Base-by-base conservation (phyloP, 164 flowering plant species). In the Kalanchoe fedtschenkoi region DNA sequence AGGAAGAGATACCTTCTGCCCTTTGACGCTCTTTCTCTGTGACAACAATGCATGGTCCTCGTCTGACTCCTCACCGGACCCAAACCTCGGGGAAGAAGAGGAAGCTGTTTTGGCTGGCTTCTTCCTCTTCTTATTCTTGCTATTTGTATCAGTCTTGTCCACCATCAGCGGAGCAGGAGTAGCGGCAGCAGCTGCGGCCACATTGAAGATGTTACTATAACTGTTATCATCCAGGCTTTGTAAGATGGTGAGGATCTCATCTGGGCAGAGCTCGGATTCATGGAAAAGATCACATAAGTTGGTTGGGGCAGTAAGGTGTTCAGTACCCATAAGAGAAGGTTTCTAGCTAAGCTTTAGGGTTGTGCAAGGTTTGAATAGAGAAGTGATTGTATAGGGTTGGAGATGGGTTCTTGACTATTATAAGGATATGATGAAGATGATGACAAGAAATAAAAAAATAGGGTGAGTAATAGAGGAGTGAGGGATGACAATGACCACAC, bases 401-500 rank as follows among this genome's bases (percentile, higher is more conserved):
- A 51, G 33, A 24, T 51, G 32, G 32, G 56, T 51, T 51, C 56
- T 51, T 51, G 32, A 11, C 13, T 30, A 22, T 5, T 51, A 26
- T 51, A 51, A 51, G 32, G 56, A 37, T 6, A 37, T 51, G 56
- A 51, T 28, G 56, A 26, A 51, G 32, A 24, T 47, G 30, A 24
- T 47, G 30, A 47, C 29, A 47, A 22, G 55, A 47, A 22, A 34
- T 34, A 13, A 51, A 51, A 11, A 26, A 24, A 10, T 10, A 51
- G 32, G 28, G 56, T 24, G 56, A 26, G 56, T 51, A 26, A 51
- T 13, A 22, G 29, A 47, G 56, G 56, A 24, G 33, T 28, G 56
- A 51, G 16, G 56, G 1, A 51, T 51, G 56, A 51, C 17, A 51
- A 51, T 51, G 56, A 51, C 56, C 26, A 30, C 32, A 51, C 56